Conservation (phyloP, 805 yeast species). For the Vanderwaltozyma polyspora region DNA sequence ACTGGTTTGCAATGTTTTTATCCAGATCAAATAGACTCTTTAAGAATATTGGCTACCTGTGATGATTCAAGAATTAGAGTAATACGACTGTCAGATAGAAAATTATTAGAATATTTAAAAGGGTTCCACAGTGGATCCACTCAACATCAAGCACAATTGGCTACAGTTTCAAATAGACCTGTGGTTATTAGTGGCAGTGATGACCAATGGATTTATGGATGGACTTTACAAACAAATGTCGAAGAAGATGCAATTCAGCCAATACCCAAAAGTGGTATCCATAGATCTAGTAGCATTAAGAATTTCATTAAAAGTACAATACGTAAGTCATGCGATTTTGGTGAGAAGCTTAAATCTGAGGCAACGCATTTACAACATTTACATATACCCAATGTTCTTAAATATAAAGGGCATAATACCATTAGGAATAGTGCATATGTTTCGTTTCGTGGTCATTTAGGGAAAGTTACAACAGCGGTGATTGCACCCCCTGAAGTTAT, state of each 20-base stretch:
- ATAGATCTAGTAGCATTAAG: conserved; percentile 1
- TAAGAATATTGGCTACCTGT: conserved; percentile 51
- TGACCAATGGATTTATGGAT: conserved; percentile 75
- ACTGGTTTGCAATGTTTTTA: conserved; percentile 60
- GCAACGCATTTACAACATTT: neutral
- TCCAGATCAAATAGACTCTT: conserved; percentile 1
- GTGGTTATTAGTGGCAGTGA: conserved; percentile 73
- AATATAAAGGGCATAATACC: neutral
- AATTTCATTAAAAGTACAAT: neutral
- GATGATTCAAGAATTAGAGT: conserved; percentile 74
- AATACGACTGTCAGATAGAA: conserved; percentile 41
- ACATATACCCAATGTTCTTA: neutral
- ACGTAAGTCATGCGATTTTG: neutral
- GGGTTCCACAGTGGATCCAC: conserved; percentile 65
- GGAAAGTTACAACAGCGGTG: conserved; percentile 61
- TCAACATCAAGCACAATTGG: conserved; percentile 49
- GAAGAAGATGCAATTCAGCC: conserved; percentile 1
- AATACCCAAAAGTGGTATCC: conserved; percentile 1
- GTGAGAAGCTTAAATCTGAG: neutral
- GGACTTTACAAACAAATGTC: conserved; percentile 40
- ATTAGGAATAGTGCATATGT: conserved; percentile 50
- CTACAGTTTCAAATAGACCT: conserved; percentile 6
- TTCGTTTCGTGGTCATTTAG: conserved; percentile 66
- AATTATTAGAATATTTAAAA: conserved; percentile 55
- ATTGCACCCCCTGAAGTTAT: conserved; percentile 67